These are phyloP conservation scores for Talaromyces thailandensis DNA, from an alignment of 495 filamentous ascomycete species.

Conservation along the genomic window DNA sequence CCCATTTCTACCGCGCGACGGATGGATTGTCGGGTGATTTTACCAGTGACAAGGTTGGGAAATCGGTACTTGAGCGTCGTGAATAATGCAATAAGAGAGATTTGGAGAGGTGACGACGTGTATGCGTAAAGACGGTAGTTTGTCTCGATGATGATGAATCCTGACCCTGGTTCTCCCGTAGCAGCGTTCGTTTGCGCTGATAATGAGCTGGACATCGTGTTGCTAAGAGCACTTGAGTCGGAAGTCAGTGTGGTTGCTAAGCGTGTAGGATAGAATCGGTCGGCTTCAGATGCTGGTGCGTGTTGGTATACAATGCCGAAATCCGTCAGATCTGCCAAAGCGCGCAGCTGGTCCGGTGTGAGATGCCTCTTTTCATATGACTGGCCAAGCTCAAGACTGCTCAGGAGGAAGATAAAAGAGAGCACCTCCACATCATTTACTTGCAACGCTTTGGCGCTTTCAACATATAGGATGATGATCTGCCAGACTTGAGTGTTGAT, in stretches of 20 bases:
- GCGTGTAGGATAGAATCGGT: constrained; percentile 87
- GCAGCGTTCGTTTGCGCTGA: constrained; percentile 24
- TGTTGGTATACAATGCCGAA: constrained; percentile 84
- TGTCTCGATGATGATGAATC: constrained; percentile 95
- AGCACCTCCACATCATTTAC: constrained; percentile 91
- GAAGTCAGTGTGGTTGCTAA: constrained; percentile 92
- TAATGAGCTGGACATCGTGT: constrained; percentile 25
- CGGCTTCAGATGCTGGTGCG: constrained; percentile 32
- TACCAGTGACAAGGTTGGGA: constrained; percentile 83
- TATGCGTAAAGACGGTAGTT: constrained; percentile 98
- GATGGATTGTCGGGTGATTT: constrained; percentile 78
- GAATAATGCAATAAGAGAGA: constrained; percentile 89
- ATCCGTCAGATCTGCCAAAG: constrained; percentile 77
- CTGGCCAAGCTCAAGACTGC: constrained; percentile 80
- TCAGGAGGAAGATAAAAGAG: constrained; percentile 93
- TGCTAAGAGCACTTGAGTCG: constrained; percentile 54
- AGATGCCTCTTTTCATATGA: constrained; percentile 77
- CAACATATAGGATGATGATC: constrained; percentile 83
- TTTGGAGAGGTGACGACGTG: constrained; percentile 84
- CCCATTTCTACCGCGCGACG: constrained; percentile 78
- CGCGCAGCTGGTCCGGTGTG: constrained; percentile 70
- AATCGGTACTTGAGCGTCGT: constrained; percentile 76
- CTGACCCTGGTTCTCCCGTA: constrained; percentile 43
- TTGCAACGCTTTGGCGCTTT: constrained; percentile 65
- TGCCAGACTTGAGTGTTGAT: constrained; percentile 96